Evolutionary conservation across 257 asterid genomes (phyloP).

Genomic region (Rubia yunnanensis): DNA sequence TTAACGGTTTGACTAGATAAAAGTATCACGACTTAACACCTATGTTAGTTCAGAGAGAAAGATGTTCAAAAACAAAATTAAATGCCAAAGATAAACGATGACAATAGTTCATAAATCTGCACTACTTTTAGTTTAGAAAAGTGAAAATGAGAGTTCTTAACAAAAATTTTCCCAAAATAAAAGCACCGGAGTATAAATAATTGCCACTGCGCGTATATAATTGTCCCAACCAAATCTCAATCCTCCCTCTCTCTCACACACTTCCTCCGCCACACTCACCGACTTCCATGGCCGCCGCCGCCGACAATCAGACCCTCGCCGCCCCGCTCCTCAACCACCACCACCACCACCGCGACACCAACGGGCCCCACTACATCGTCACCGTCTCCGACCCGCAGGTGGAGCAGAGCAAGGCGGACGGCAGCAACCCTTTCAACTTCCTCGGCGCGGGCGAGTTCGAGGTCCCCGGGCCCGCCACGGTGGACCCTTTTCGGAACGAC

Average conservation of each 20-base stretch:
- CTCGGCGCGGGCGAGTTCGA: constrained; percentile 58
- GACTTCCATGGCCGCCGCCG: constrained; percentile 16
- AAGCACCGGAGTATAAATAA: too few relatives aligned
- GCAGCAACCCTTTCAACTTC: constrained; percentile 33
- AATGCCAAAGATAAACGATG: too few relatives aligned
- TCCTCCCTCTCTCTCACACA: constrained; percentile 1
- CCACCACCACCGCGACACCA: constrained; percentile 13
- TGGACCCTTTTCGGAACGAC: constrained; percentile 74
- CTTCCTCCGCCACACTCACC: constrained; percentile 16
- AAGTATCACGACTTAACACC: too few relatives aligned
- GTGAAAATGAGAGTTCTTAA: too few relatives aligned
- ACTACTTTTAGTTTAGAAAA: too few relatives aligned
- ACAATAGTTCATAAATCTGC: too few relatives aligned
- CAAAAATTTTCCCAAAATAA: too few relatives aligned
- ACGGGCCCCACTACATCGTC: constrained; percentile 36
- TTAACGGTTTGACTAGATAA: too few relatives aligned
- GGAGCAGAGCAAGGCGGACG: constrained; percentile 12
- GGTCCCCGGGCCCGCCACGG: constrained; percentile 51
- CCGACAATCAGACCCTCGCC: constrained; percentile 47
- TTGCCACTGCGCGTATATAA: background rate
- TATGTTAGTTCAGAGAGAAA: too few relatives aligned
- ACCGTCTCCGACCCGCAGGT: constrained; percentile 33
- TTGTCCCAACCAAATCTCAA: constrained; percentile 4
- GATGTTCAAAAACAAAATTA: too few relatives aligned
- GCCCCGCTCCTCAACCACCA: constrained; percentile 23